Conservation (phyloP, 768 basidiomycete genomes). For the Leccinum uliginosum region DNA sequence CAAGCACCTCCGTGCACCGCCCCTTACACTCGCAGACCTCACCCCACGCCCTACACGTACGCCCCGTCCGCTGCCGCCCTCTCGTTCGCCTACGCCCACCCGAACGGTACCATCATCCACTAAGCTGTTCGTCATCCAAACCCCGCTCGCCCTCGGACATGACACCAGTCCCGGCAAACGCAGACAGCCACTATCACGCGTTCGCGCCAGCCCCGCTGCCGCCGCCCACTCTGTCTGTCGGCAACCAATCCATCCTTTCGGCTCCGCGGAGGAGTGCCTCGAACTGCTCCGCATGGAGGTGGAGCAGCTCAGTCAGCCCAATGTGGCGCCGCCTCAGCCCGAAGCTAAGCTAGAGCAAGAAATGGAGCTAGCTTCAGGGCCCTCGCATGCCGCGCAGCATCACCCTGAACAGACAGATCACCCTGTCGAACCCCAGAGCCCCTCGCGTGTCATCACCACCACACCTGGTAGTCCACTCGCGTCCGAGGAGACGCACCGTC, state of each 20-base stretch:
- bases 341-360: neutral
- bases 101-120: constrained; percentile 8
- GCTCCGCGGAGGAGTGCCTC: constrained; percentile 27
- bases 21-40: constrained; percentile 38
- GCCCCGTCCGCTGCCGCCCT: neutral
- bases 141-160: constrained; percentile 10
- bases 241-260: constrained; percentile 6
- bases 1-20: constrained; percentile 25
- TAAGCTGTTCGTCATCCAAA: constrained; percentile 12
- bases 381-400: neutral
- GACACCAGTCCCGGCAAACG: constrained; percentile 12
- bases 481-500: neutral
- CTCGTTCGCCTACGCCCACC: constrained; percentile 10
- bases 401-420: neutral
- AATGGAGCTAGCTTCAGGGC: neutral
- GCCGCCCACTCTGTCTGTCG: neutral
- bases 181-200: constrained; percentile 3
- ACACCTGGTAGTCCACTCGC: neutral
- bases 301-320: constrained; percentile 11
- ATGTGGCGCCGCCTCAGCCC: constrained; percentile 6
- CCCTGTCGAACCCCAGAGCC: neutral
- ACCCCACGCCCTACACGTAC: constrained; percentile 34
- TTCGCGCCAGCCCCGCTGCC: neutral
- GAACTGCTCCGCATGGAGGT: constrained; percentile 17
- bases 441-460: neutral